Base-by-base conservation (phyloP, 2,329 filamentous ascomycete genomes). In the Lasiodiplodia gonubiensis region DNA sequence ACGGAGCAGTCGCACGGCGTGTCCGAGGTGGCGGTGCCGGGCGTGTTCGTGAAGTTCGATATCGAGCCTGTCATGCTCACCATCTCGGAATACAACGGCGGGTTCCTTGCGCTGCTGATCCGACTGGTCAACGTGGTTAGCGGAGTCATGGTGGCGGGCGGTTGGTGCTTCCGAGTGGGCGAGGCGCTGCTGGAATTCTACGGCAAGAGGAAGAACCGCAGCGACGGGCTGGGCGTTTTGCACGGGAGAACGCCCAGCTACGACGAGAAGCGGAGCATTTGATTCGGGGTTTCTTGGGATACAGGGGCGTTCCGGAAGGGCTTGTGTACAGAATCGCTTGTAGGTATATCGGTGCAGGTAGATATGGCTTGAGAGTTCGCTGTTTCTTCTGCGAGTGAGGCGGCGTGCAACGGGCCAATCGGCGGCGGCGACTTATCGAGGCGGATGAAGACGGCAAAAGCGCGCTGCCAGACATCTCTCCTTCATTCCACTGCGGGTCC, bases 11-110 rank as follows among this genome's bases (percentile, higher is more conserved):
- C 87, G 72, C 88, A 89, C 74, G 81, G 84, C 42, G 86, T 96
- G 51, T 83, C 85, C 66, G 91, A 96, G 74, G 88, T 76, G 69
- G 82, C 83, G 68, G 87, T 97, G 0, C 95, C 95, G 0, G 95
- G 95, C 37, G 89, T 99, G 70, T 99, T 98, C 78, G 92, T 99
- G 86, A 99, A 98, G 83, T 99, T 97, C 81, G 94, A 98, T 78
- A 97, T 99, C 73, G 95, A 99, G 84, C 95, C 95, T 1, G 94
- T 99, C 73, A 83, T 95, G 78, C 84, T 99, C 64, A 90, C 91
- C 33, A 90, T 99, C 51, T 90, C 90, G 69, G 94, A 98, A 82
- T 88, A 89, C 74, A 88, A 93, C 75, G 89, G 90, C 67, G 86
- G 91, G 52, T 83, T 97, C 68, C 80, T 97, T 71, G 84, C 86